phyloP scores from a whole-genome alignment of 805 yeast genomes.

The Yarrowia alimentaria region DNA sequence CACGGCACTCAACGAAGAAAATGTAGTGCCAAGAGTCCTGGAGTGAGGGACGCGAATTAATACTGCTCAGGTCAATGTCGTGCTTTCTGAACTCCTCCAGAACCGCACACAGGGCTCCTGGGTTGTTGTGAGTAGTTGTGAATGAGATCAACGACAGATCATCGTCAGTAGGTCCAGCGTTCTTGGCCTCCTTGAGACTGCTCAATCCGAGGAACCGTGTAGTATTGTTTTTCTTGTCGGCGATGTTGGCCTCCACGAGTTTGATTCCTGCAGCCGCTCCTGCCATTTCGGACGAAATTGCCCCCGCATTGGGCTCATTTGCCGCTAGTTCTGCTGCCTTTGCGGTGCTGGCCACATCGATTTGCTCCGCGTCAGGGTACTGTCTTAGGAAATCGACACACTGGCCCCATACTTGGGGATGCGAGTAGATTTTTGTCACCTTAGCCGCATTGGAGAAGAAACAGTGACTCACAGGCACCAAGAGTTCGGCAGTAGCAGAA shows the following conservation, averaged over 20 bases:
- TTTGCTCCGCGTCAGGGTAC: conserved; percentile 44
- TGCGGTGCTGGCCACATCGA: conserved; percentile 79
- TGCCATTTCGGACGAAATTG: conserved; percentile 72
- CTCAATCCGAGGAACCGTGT: conserved; percentile 80
- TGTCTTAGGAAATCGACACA: conserved; percentile 53
- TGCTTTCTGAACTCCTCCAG: conserved; percentile 55
- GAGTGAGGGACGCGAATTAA: conserved; percentile 74
- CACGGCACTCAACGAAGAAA: conserved; percentile 72
- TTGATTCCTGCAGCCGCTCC: conserved; percentile 59
- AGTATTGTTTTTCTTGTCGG: conserved; percentile 73
- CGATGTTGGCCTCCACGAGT: conserved; percentile 55
- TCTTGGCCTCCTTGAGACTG: conserved; percentile 2
- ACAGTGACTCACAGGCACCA: conserved; percentile 79
- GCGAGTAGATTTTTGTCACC: conserved; percentile 70
- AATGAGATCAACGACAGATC: conserved; percentile 61
- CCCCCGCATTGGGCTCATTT: conserved; percentile 50
- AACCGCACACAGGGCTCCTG: conserved; percentile 73
- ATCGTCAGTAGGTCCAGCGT: conserved; percentile 30
- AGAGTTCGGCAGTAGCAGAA: conserved; percentile 70
- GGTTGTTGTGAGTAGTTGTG: conserved; percentile 59
- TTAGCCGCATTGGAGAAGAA: conserved; percentile 49
- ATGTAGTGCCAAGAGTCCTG: conserved; percentile 73
- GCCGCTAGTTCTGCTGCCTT: conserved; percentile 72
- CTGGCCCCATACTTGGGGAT: conserved; percentile 99
- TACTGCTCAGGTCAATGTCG: conserved; percentile 63